Evolutionary conservation across 805 yeast species (phyloP), one percentile per base, ranked within the genome.

Genomic region (Kuraishia hungarica): DNA sequence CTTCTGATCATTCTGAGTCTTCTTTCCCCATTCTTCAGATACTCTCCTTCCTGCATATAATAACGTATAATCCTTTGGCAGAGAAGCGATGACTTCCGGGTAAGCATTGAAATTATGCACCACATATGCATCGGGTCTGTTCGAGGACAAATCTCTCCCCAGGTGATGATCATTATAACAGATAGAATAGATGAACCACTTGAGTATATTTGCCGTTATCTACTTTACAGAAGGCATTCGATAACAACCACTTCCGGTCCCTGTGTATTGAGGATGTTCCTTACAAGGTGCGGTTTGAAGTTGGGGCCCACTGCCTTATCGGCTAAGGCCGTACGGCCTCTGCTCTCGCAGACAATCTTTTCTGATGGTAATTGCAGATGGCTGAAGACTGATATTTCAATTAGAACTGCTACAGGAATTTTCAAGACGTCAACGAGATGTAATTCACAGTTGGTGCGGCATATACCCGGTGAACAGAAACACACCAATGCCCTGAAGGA

Each of bases 401-500:
- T 26, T 26, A 5, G 43, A 17, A 7, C 5, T 7, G 43, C 43
- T 35, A 15, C 17, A 35, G 43, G 4, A 3, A 3, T 35, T 35
- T 7, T 17, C 17, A 35, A 35, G 43, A 35, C 5, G 5, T 35
- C 43, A 35, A 15, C 8, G n/a, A 35, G 43, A 35, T 35, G n/a
- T 17, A 35, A 35, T 15, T 35, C 43, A 35, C 43, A 51, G 48
- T 8, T 65, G 69, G 69, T 60, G 13, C 54, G 62, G 52, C 81
- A 80, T 62, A 78, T 82, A n/a, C 87, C 87, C 0, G 87, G 87
- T 1, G 84, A 80, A 58, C 58, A 64, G 2, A 54, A 56, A n/a
- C 74, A 70, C 53, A 60, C 73, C 2, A 78, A 87, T 63, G 76
- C 77, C 1, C 56, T 83, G 48, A 59, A 64, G n/a, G 83, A 85